Base-by-base conservation (phyloP, 495 filamentous ascomycete species). In the Aspergillus incahuasiensis region DNA sequence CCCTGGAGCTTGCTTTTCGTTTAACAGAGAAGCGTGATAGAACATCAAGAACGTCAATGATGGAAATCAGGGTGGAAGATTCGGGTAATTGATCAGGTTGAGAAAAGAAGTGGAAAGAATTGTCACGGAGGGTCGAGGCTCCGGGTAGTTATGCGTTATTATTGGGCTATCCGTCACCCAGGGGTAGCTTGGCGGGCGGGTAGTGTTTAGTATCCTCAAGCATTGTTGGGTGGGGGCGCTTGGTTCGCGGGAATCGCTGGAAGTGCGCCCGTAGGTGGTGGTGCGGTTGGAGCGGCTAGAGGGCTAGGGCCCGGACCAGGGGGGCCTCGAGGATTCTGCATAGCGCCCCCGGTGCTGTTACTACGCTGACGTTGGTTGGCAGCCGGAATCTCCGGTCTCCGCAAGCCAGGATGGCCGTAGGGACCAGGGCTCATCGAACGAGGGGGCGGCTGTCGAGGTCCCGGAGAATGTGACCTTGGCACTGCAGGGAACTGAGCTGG, bases 261-360 rank as follows among this genome's bases (percentile, higher is more conserved):
- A 15, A 73, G 68, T 5, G 68, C 60, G 22, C 48, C 54, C 22
- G 68, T 62, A 16, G 73, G 71, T 13, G 61, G 74, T n/a, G 70
- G 68, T 34, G 60, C 71, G 22, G 68, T 62, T 3, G 70, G 62
- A n/a, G 64, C 68, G 16, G 72, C 67, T 35, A 78, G 54, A 25
- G 82, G 82, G 67, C 86, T 88, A 7, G 80, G 78, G 28, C 82
- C 81, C 0, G 81, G 77, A 44, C 82, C 80, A 45, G 70, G 79
- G 41, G 72, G 68, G 13, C 48, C 47, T 18, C 63, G 66, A 41
- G 81, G 66, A 61, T 76, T 74, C 19, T 66, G 73, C 30, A 73
- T 58, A 13, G 76, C 65, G 35, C 75, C 75, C 19, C 78, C 73
- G 7, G 79, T 75, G 47, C 78, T 80, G 63, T 78, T 82, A 57